Percentiles rank a stretch among this genome's conserved stretches.
phyloP scores from a whole-genome alignment of 1,284 basidiomycete genomes.

The Ganoderma lingzhi region DNA sequence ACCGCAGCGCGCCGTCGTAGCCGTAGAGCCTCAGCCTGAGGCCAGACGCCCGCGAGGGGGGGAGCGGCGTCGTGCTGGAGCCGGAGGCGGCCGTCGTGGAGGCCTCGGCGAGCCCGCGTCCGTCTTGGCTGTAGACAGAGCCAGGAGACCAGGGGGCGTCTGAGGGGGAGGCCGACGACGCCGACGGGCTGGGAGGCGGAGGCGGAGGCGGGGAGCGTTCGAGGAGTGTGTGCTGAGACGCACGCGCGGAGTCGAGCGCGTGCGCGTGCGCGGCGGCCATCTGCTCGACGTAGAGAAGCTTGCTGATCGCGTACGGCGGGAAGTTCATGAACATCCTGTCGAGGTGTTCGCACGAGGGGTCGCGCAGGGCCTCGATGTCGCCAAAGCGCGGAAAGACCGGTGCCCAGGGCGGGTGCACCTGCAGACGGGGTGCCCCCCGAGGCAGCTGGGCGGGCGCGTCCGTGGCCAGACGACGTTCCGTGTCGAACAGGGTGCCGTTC shows the following conservation, averaged over 20 bases:
- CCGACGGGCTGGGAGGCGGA: conserved; percentile 4
- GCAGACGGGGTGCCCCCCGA: conserved; percentile 7
- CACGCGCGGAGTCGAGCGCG: neutral
- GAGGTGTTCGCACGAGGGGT: conserved; percentile 59
- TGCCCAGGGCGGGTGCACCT: conserved; percentile 36
- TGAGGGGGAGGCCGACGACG: neutral
- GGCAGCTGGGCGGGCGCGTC: neutral
- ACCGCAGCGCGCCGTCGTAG: neutral
- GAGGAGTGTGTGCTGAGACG: neutral
- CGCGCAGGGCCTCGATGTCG: conserved; percentile 62
- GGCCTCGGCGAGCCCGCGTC: neutral
- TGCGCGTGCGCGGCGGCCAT: conserved; percentile 45
- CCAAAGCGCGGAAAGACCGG: conserved; percentile 70
- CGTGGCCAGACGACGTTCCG: neutral
- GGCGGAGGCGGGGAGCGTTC: neutral
- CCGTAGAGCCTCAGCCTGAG: neutral
- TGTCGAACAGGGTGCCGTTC: neutral
- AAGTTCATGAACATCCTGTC: conserved; percentile 65
- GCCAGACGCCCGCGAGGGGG: neutral
- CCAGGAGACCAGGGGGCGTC: conserved; percentile 16
- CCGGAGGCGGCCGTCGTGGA: neutral
- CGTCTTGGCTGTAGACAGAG: conserved; percentile 18
- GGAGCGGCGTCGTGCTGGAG: neutral
- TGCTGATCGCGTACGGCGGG: conserved; percentile 70
- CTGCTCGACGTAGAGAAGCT: conserved; percentile 67